phyloP scores from a whole-genome alignment of 169 alveolate genomes.

The Miamiensis avidus region DNA sequence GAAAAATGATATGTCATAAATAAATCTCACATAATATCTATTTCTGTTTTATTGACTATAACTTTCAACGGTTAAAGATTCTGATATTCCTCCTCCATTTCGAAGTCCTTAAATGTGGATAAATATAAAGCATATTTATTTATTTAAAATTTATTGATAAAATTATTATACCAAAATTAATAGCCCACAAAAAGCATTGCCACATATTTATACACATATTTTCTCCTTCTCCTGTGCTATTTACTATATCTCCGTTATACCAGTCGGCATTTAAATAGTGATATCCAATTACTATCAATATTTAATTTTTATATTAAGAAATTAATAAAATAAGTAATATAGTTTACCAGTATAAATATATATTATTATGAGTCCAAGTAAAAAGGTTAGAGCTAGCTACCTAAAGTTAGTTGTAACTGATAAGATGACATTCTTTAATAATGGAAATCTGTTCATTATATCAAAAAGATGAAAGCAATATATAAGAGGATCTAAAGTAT shows the following conservation, averaged over 20 bases:
- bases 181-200: no score
- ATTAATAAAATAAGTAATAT: no score
- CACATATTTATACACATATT: no score
- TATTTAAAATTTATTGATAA: no score
- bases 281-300: no score
- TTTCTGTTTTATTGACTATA: background rate
- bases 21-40: background rate
- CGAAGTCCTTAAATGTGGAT: no score
- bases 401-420: background rate
- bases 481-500: background rate
- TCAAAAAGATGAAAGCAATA: background rate
- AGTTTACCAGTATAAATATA: background rate
- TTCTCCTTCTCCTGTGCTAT: background rate
- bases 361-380: background rate
- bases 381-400: background rate
- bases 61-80: no score
- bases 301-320: no score
- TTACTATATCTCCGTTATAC: background rate
- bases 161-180: no score
- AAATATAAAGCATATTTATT: no score
- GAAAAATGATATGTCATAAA: constrained; percentile 34
- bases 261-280: constrained; percentile 1
- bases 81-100: no score
- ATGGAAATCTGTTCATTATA: constrained; percentile 6
- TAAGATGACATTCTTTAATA: background rate